phyloP scores from a whole-genome alignment of 1,139 yeast genomes.

The Sugiyamaella castrensis region DNA sequence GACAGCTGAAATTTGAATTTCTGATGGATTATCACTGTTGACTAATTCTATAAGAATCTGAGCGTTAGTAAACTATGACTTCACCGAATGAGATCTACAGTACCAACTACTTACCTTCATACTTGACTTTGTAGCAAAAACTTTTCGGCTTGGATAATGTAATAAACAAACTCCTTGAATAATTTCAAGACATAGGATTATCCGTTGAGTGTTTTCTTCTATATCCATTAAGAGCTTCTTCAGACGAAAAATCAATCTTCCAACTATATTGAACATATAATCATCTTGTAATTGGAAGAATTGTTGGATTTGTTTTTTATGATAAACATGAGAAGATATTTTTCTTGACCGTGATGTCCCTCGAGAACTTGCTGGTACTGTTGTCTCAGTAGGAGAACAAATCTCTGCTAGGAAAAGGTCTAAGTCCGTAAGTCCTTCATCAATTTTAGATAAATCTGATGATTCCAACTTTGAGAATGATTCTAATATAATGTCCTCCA shows the following conservation, averaged over 20 bases:
- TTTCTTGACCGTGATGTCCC: constrained; percentile 13
- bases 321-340: constrained; percentile 14
- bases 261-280: constrained; percentile 49
- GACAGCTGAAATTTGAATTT: constrained; percentile 47
- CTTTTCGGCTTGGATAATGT: constrained; percentile 54
- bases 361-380: constrained; percentile 2
- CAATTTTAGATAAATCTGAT: background rate
- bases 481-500: constrained; percentile 14
- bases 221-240: constrained; percentile 13
- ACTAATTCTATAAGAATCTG: constrained; percentile 23
- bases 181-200: constrained; percentile 40
- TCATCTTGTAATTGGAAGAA: constrained; percentile 52
- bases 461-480: constrained; percentile 9
- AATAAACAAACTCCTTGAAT: constrained; percentile 62
- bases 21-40: constrained; percentile 22
- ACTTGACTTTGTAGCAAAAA: constrained; percentile 41
- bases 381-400: constrained; percentile 6
- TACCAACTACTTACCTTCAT: constrained; percentile 30
- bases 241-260: constrained; percentile 38
- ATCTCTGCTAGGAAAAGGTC: constrained; percentile 5
- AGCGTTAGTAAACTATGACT: constrained; percentile 13
- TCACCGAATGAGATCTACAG: background rate
- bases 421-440: constrained; percentile 10
- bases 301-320: constrained; percentile 38
- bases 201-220: constrained; percentile 14